These are phyloP conservation scores for Hura crepitans DNA, from an alignment of 441 rosid genomes.

Conservation along the genomic window DNA sequence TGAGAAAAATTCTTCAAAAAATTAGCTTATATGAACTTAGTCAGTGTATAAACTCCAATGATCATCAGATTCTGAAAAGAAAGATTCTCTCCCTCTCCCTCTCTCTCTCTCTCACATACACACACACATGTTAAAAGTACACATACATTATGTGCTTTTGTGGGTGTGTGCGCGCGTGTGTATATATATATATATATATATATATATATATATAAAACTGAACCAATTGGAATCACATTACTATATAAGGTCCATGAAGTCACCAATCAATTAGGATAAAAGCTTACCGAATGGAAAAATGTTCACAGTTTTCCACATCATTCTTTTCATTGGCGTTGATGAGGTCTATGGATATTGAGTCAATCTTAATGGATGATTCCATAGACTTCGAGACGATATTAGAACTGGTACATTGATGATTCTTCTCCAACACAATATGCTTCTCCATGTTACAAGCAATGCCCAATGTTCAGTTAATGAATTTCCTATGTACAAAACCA, in stretches of 20 bases:
- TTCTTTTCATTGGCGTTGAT: constrained; percentile 35
- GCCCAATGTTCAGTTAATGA: constrained; percentile 24
- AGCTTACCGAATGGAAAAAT: constrained; percentile 82
- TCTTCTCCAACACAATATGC: constrained; percentile 32
- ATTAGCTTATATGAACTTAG: background rate
- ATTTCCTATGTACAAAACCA: constrained; percentile 21
- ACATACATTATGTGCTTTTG: background rate
- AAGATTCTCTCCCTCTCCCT: background rate
- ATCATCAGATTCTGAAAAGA: background rate
- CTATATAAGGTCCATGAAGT: background rate
- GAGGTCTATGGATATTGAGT: constrained; percentile 69
- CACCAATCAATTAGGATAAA: constrained; percentile 10
- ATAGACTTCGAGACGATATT: constrained; percentile 35
- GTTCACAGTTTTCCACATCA: constrained; percentile 47
- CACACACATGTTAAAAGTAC: background rate
- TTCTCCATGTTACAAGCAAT: constrained; percentile 30
- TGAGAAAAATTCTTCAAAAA: background rate
- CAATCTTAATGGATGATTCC: constrained; percentile 58
- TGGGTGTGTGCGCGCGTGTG: background rate
- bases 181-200: too few species aligned
- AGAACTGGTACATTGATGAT: constrained; percentile 29
- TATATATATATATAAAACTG: background rate
- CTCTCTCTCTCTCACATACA: background rate
- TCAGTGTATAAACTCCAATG: background rate
- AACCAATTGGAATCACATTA: background rate